Evolutionary conservation across 2,329 filamentous ascomycete species (phyloP).

Genomic region (Diaporthe aspalathi): DNA sequence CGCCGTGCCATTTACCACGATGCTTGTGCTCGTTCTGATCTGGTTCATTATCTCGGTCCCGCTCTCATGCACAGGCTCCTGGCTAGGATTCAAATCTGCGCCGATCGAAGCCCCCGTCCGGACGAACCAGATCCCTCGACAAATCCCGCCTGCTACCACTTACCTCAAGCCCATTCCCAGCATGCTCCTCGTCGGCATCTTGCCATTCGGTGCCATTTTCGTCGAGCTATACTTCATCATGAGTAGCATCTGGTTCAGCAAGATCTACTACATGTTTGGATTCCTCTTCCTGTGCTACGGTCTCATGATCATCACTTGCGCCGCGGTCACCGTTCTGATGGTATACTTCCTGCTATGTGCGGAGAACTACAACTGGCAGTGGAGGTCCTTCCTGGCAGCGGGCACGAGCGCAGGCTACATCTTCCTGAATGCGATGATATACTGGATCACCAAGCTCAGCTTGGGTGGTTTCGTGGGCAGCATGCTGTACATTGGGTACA

Average conservation of each 20-base stretch:
- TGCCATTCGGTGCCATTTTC: conserved; percentile 97
- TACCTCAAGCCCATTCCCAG: conserved; percentile 90
- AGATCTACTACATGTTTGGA: conserved; percentile 99
- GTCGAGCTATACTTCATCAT: conserved; percentile 99
- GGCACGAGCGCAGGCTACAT: conserved; percentile 93
- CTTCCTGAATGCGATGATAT: conserved; percentile 89
- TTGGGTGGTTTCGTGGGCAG: conserved; percentile 87
- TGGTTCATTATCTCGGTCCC: conserved; percentile 98
- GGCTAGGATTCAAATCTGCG: conserved; percentile 86
- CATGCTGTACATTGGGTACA: conserved; percentile 94
- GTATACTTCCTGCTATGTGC: conserved; percentile 96
- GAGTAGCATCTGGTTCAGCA: conserved; percentile 98
- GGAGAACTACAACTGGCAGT: conserved; percentile 99
- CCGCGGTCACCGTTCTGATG: conserved; percentile 91
- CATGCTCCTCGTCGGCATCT: conserved; percentile 89
- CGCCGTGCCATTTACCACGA: conserved; percentile 95
- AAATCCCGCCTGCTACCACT: conserved; percentile 86
- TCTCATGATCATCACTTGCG: conserved; percentile 95
- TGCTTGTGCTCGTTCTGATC: conserved; percentile 91
- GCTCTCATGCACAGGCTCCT: conserved; percentile 88
- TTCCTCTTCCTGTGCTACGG: conserved; percentile 98
- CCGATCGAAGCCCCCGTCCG: conserved; percentile 83
- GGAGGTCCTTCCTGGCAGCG: conserved; percentile 91
- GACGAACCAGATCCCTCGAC: conserved; percentile 97
- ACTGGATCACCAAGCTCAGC: conserved; percentile 89